Conservation (phyloP, 2,329 filamentous ascomycete genomes). For the Talaromyces pinophilus region DNA sequence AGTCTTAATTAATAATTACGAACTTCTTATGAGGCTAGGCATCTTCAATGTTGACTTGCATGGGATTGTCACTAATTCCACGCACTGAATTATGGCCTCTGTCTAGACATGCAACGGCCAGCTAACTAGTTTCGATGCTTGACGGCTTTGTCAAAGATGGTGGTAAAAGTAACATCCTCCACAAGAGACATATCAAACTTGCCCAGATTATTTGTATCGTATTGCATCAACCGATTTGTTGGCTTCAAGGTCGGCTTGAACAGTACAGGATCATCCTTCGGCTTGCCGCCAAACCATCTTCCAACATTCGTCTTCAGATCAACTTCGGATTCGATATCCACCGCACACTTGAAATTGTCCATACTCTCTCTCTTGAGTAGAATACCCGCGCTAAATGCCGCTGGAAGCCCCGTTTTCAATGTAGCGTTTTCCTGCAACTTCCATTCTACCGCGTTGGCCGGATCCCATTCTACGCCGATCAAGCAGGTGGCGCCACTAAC, state of each 20-base stretch:
- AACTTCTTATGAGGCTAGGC: not conserved
- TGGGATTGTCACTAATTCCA: not conserved
- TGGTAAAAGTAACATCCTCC: constrained; percentile 2
- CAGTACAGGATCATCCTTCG: not conserved
- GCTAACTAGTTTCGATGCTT: not conserved
- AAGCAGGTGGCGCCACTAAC: not conserved
- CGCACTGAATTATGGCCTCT: not conserved
- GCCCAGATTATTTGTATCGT: not conserved
- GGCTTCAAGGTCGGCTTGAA: not conserved
- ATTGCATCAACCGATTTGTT: not conserved
- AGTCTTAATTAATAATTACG: not conserved
- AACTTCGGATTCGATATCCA: not conserved
- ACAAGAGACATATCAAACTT: constrained; percentile 1
- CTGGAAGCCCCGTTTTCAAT: not conserved
- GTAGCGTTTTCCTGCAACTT: not conserved
- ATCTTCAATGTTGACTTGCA: not conserved
- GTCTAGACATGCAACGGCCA: not conserved
- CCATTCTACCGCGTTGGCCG: not conserved
- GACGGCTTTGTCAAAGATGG: not conserved
- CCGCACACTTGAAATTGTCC: not conserved
- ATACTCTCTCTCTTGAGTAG: not conserved
- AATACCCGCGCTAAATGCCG: not conserved
- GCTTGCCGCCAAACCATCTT: not conserved
- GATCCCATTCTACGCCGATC: not conserved
- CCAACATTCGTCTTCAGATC: not conserved